Conservation (phyloP, 805 yeast species). For the Candida verbasci region DNA sequence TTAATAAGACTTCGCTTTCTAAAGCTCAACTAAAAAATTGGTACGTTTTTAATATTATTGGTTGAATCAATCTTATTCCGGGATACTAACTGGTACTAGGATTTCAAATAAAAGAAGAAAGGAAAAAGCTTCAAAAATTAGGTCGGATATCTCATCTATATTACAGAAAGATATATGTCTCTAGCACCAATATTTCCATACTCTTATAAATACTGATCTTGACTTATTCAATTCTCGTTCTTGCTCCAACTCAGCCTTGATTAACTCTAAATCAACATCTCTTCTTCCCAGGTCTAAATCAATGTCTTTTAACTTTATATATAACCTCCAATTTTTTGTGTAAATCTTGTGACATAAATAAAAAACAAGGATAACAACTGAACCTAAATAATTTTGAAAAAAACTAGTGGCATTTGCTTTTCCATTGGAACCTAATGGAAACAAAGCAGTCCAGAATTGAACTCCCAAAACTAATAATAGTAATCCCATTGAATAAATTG, state of each 20-base stretch:
- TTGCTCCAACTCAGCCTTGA: constrained; percentile 33
- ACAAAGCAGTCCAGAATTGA: constrained; percentile 38
- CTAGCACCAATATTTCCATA: constrained; percentile 19
- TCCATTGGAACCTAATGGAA: constrained; percentile 29
- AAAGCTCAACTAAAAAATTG: constrained; percentile 44
- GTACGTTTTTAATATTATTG: too few relatives aligned
- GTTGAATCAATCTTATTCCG: neutral
- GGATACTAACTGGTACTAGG: constrained; percentile 17
- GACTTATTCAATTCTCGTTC: constrained; percentile 21
- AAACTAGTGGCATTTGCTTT: constrained; percentile 27
- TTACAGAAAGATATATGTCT: too few relatives aligned
- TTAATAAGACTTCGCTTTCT: constrained; percentile 66
- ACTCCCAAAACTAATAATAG: constrained; percentile 27
- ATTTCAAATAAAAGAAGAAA: constrained; percentile 56
- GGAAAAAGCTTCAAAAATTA: too few relatives aligned
- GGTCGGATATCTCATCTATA: too few relatives aligned
- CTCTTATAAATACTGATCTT: constrained; percentile 18
- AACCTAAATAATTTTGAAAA: constrained; percentile 36
- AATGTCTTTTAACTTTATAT: constrained; percentile 25
- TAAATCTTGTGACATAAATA: constrained; percentile 39
- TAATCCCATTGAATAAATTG: constrained; percentile 29
- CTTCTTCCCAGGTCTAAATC: constrained; percentile 37
- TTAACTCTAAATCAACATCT: constrained; percentile 24
- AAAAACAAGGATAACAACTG: constrained; percentile 24
- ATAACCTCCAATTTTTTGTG: constrained; percentile 28